A percentile compares a stretch with the other conserved stretches of the same genome.
These are phyloP conservation scores for Solanum megistacrolobum DNA, from an alignment of 257 asterid species.

Conservation along the genomic window DNA sequence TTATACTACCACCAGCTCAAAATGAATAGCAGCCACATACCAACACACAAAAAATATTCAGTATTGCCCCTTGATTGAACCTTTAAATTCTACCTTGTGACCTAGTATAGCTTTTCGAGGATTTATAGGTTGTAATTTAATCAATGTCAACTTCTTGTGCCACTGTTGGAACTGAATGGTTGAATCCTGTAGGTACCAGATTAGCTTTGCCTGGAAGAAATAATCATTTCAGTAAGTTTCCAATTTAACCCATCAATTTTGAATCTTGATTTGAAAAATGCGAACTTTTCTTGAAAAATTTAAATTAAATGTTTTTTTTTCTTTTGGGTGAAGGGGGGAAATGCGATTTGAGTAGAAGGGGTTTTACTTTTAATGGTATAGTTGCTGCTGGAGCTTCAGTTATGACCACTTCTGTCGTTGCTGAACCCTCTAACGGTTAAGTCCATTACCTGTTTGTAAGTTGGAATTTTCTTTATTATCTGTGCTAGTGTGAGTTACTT, in stretches of 20 bases:
- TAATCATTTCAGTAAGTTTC: slow-evolving; percentile 39
- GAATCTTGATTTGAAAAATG: not conserved
- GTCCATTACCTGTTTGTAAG: not conserved
- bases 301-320: not conserved
- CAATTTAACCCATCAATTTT: not conserved
- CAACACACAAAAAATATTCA: not conserved
- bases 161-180: slow-evolving; percentile 8
- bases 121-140: not conserved
- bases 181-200: slow-evolving; percentile 18
- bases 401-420: slow-evolving; percentile 39
- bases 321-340: slow-evolving; percentile 35
- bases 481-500: not conserved
- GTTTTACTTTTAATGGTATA: slow-evolving; percentile 53
- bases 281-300: not conserved
- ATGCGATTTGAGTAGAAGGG: slow-evolving; percentile 60
- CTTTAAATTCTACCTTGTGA: not conserved
- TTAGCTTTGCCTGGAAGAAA: slow-evolving; percentile 16
- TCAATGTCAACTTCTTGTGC: slow-evolving; percentile 57
- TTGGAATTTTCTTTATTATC: not conserved
- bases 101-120: not conserved
- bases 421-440: slow-evolving; percentile 52
- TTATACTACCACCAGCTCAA: slow-evolving; percentile 28
- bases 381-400: slow-evolving; percentile 72
- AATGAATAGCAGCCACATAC: slow-evolving; percentile 25
- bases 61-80: not conserved